Evolutionary conservation across 2,329 filamentous ascomycete genomes (phyloP).

Genomic region (Stylonectria norvegica): DNA sequence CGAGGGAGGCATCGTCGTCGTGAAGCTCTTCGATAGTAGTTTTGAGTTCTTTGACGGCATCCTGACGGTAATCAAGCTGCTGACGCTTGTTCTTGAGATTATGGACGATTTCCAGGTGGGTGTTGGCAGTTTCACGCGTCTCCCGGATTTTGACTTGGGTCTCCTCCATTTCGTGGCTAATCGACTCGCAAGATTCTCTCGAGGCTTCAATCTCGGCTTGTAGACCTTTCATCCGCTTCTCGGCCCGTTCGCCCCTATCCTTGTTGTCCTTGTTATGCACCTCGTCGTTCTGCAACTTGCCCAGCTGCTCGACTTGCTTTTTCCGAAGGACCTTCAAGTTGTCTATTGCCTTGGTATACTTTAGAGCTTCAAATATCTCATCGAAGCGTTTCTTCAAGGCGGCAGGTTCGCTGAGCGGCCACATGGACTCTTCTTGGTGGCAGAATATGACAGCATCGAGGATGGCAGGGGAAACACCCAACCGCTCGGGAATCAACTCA

Average conservation of each 20-base stretch:
- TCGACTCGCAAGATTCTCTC: conserved; percentile 54
- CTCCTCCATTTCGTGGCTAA: conserved; percentile 60
- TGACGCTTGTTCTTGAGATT: conserved; percentile 74
- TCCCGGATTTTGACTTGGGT: conserved; percentile 57
- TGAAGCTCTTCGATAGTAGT: conserved; percentile 71
- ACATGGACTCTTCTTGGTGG: conserved; percentile 95
- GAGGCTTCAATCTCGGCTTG: conserved; percentile 62
- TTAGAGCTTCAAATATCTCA: conserved; percentile 94
- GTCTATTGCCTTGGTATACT: conserved; percentile 96
- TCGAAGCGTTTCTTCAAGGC: conserved; percentile 92
- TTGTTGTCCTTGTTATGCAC: conserved; percentile 78
- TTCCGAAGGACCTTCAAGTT: conserved; percentile 88
- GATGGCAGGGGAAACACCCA: conserved; percentile 87
- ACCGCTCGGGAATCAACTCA: conserved; percentile 74
- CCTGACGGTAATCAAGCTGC: conserved; percentile 66
- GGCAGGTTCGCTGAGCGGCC: conserved; percentile 88
- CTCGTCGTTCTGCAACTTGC: conserved; percentile 69
- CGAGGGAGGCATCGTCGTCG: conserved; percentile 74
- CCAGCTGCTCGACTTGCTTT: conserved; percentile 72
- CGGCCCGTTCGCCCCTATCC: conserved; percentile 70
- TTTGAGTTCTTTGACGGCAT: conserved; percentile 67
- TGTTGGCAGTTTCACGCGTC: conserved; percentile 69
- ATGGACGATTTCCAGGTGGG: conserved; percentile 71
- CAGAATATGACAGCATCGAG: conserved; percentile 97
- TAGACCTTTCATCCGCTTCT: conserved; percentile 63